Conservation (phyloP, 306 rosid genomes). For the Dalbergia cultrata region DNA sequence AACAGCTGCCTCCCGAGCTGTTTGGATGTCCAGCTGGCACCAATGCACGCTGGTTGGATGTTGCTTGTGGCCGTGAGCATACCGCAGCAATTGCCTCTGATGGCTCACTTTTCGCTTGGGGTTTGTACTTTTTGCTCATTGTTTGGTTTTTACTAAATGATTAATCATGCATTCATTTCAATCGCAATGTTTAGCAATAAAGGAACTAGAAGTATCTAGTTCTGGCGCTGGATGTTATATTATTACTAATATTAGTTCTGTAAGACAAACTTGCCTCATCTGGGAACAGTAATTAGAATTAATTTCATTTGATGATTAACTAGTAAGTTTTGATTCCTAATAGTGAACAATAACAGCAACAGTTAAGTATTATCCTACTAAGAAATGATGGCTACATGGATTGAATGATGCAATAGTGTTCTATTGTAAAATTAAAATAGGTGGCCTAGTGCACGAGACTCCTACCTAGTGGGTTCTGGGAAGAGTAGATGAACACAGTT, state of each 20-base stretch:
- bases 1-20: conserved; percentile 78
- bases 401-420: neutral
- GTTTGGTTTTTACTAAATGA: neutral
- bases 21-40: conserved; percentile 81
- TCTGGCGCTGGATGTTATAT: conserved; percentile 15
- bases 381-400: neutral
- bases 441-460: no score
- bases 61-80: conserved; percentile 95
- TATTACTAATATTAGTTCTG: neutral
- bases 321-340: neutral
- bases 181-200: neutral
- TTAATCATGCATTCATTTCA: conserved; percentile 31
- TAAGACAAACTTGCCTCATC: conserved; percentile 1
- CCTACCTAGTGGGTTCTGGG: no score
- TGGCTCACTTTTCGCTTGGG: conserved; percentile 93
- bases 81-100: conserved; percentile 92
- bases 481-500: no score
- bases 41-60: conserved; percentile 85
- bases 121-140: conserved; percentile 49
- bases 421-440: neutral
- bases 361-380: neutral
- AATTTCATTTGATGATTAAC: conserved; percentile 17
- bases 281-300: neutral
- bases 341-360: neutral
- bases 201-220: neutral